Percentiles rank a stretch among this genome's conserved stretches.
Conservation (phyloP, 2,329 filamentous ascomycete species). For the Trichoderma brevicompactum region DNA sequence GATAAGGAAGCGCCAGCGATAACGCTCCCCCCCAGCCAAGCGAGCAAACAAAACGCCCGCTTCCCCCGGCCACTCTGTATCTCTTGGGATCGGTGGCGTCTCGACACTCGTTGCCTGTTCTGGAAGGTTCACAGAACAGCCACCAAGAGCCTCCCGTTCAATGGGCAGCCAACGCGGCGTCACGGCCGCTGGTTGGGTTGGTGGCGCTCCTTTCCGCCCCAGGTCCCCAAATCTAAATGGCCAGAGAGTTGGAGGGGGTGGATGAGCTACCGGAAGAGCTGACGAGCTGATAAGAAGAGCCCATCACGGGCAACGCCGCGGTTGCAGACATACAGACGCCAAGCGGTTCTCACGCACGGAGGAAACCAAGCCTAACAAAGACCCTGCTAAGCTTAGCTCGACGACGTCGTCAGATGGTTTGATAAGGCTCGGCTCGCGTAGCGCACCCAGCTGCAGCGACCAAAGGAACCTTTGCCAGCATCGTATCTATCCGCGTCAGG, state of each 20-base stretch:
- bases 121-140: conserved; percentile 38
- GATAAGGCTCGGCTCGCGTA: conserved; percentile 26
- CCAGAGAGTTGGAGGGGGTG: conserved; percentile 1
- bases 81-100: conserved; percentile 12
- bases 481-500: conserved; percentile 2
- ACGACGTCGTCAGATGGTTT: conserved; percentile 1
- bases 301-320: not conserved
- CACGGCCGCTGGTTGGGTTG: conserved; percentile 1
- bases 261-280: not conserved
- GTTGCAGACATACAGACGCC: conserved; percentile 1
- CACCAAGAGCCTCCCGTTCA: conserved; percentile 21
- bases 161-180: not conserved
- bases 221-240: conserved; percentile 2
- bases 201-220: conserved; percentile 6
- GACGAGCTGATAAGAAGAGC: conserved; percentile 20
- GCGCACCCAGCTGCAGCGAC: conserved; percentile 8
- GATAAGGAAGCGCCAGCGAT: not conserved
- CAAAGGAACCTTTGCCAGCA: conserved; percentile 25
- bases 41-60: not conserved
- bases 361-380: not conserved
- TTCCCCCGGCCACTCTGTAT: too few species aligned
- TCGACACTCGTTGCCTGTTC: conserved; percentile 33
- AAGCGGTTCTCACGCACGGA: conserved; percentile 9
- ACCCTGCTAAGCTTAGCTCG: conserved; percentile 10
- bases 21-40: not conserved